Base-by-base conservation (phyloP, 306 rosid species). In the Vigna nakashimae region DNA sequence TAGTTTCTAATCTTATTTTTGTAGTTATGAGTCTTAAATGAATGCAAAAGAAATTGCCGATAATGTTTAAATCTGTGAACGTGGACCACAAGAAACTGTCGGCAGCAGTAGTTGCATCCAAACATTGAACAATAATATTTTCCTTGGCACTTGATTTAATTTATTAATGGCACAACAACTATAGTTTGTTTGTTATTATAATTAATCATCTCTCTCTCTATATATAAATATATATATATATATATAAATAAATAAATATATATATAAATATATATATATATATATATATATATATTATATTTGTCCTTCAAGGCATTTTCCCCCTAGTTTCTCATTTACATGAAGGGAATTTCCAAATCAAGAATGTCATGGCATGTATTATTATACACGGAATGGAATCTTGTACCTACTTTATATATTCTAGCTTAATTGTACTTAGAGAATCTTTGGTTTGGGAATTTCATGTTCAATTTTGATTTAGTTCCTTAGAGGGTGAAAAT, bases 11-110 rank as follows among this genome's bases (percentile, higher is more conserved):
- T 40, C n/a, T 32, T 32, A 34, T 32, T 65, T 9, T 65, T 9
- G 46, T 9, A 48, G 10, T 42, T 9, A 53, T 5, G 16, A 3
- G 7, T 75, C 34, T 43, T 16, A 1, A 36, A 24, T 9, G 22
- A 57, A 66, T 42, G 53, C 53, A 11, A 42, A 42, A 45, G 18
- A 48, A 26, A 22, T 28, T 46, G 30, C 28, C 40, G 50, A 38
- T n/a, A 64, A 17, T 18, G 22, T 10, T 13, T 75, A 28, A 51
- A 26, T 51, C 9, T 15, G 28, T 30, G 28, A 71, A 75, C 18
- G 73, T 69, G 67, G 68, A 28, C 58, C 71, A 65, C 5, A 13
- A 42, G 34, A 66, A 72, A 82, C 26, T 82, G 86, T 78, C 86
- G 86, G 86, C 82, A 72, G 82, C 26, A 65, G 18, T 51, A 66